Evolutionary conservation across 2,329 filamentous ascomycete genomes (phyloP), one percentile per base, ranked within the genome.

Genomic region (Aspergillus intermedius): DNA sequence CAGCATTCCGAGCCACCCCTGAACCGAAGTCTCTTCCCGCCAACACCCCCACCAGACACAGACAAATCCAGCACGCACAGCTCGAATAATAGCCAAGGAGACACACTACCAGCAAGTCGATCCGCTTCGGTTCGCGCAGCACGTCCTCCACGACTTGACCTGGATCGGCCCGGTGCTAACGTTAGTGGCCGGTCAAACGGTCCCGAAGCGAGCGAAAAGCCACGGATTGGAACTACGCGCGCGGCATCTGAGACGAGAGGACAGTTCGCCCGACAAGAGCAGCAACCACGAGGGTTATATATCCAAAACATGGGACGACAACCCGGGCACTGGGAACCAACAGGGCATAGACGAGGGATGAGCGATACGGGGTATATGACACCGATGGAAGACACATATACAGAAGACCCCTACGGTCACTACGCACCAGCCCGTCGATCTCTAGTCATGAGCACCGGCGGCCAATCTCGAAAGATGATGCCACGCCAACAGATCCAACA

Each of bases 11-110:
- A 35, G 34, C 88, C 89, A 7, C 88, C 88, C 0, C 75, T 83
- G 55, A 82, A 81, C 64, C 83, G 89, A 60, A 88, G 87, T 60
- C 81, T 91, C 54, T 96, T 97, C 74, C 93, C 93, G 15, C 93
- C 93, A n/a, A 97, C 93, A n/a, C 93, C 93, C 37, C 93, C 93
- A 5, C 93, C 93, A 5, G 93, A 98, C 74, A 81, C 81, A 53
- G 90, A 96, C 57, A 86, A 84, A 60, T 69, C 58, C 13, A 66
- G 57, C 46, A 58, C 54, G 42, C 60, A 58, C 35, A 62, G 57
- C 40, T 61, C 53, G 40, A 53, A 52, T 23, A 54, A 49, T 35
- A 51, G 53, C 55, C 53, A 52, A 50, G 69, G 60, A 59, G 68
- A 61, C 51, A 4, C 25, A 10, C 10, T 30, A 12, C 9, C 25